Evolutionary conservation across 257 asterid species (phyloP).

Genomic region (Penstemon eatonii): DNA sequence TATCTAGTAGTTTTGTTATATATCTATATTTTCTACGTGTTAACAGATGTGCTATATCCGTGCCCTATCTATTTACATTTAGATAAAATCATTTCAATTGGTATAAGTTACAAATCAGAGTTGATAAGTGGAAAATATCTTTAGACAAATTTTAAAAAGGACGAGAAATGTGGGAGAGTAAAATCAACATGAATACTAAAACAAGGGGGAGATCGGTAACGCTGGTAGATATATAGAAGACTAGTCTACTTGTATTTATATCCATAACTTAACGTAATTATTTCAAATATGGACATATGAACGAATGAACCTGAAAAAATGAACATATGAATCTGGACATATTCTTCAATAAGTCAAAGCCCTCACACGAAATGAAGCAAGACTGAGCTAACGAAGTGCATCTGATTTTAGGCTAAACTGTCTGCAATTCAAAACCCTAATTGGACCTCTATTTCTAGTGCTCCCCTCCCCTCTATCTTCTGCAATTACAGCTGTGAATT

Average conservation of each 20-base stretch:
- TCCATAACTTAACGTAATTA: not conserved
- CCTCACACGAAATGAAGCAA: not conserved
- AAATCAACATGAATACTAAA: not conserved
- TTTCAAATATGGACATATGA: not conserved
- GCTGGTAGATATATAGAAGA: not conserved
- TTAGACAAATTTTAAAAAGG: not conserved
- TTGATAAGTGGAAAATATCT: not conserved
- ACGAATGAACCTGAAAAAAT: not conserved
- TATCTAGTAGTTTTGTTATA: not conserved
- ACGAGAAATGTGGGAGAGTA: not conserved
- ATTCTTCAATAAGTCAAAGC: no score
- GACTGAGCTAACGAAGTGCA: not conserved
- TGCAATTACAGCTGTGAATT: no score
- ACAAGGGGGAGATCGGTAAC: not conserved
- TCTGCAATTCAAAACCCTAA: no score
- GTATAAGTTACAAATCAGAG: not conserved
- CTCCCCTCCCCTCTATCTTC: no score
- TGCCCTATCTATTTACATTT: not conserved
- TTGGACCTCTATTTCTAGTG: no score
- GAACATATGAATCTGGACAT: not conserved
- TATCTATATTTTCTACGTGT: slow-evolving; percentile 8
- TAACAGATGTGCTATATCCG: not conserved
- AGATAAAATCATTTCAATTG: not conserved
- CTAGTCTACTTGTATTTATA: no score
- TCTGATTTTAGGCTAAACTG: no score